phyloP scores from a whole-genome alignment of 352 stramenopile species.

The Pythium rishiriense region DNA sequence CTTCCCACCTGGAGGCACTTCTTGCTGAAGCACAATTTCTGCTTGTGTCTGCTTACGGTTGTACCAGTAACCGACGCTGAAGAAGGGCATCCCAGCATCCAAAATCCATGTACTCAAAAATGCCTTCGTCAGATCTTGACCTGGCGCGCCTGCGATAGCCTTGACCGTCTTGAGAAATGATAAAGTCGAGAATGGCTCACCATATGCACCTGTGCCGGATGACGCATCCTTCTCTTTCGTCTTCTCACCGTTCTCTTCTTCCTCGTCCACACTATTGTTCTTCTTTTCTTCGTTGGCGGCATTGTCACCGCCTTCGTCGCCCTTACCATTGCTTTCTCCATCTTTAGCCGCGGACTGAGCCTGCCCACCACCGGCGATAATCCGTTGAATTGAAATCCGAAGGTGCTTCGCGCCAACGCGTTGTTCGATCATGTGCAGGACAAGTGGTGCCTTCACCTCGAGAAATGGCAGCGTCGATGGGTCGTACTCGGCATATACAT shows the following conservation, averaged over 20 bases:
- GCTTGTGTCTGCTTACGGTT: conserved; percentile 87
- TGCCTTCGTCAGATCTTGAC: conserved; percentile 77
- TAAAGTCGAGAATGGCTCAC: conserved; percentile 68
- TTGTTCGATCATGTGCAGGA: conserved; percentile 90
- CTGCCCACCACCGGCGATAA: conserved; percentile 46
- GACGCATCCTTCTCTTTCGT: conserved; percentile 21
- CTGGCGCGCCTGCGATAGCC: conserved; percentile 67
- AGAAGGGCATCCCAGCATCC: conserved; percentile 81
- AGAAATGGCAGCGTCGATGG: conserved; percentile 70
- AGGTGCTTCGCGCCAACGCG: conserved; percentile 73
- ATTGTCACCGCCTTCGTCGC: conserved; percentile 35
- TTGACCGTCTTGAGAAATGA: conserved; percentile 85
- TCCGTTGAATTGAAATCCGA: conserved; percentile 75
- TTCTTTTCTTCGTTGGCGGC: conserved; percentile 33
- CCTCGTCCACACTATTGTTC: conserved; percentile 34
- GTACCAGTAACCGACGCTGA: conserved; percentile 88
- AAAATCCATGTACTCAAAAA: conserved; percentile 85
- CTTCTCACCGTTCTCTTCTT: conserved; percentile 33
- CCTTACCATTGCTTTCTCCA: conserved; percentile 21
- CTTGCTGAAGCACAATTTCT: conserved; percentile 82
- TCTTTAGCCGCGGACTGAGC: conserved; percentile 28
- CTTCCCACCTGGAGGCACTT: conserved; percentile 77
- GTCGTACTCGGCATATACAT: conserved; percentile 85
- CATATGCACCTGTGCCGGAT: conserved; percentile 7
- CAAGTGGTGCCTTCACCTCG: conserved; percentile 76